Base-by-base conservation (phyloP, 2,329 filamentous ascomycete species). In the Fusarium dlaminii region DNA sequence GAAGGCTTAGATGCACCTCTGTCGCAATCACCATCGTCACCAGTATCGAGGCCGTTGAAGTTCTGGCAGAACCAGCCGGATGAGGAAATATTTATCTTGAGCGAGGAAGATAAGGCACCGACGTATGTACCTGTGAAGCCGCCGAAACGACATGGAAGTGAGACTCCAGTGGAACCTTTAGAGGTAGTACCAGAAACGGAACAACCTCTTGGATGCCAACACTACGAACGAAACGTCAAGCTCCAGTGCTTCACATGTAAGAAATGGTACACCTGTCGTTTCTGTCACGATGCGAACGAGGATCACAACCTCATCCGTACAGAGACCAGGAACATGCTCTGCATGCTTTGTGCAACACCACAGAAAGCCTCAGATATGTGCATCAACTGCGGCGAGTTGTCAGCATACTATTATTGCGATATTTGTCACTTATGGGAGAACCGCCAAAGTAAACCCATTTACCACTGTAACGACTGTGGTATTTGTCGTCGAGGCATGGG, bases 401-500 rank as follows among this genome's bases (percentile, higher is more conserved):
- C 94, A 12, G 95, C 96, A 18, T 93, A 93, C 79, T 98, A 98
- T 82, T 99, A 97, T 81, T 99, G 96, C 84, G 89, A 91, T 61
- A 93, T 96, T 63, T 99, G 96, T 87, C 98, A 98, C 83, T 87
- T 99, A 4, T 99, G 96, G 96, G 96, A 98, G 79, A 95, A 98
- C 79, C 94, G 98, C 76, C 90, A 91, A 62, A 92, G 91, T 75
- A 98, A 97, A 82, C 93, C 92, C 74, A 98, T 98, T 65, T 99
- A 99, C 80, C 96, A 99, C 81, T 99, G 96, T 82, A 90, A 91
- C 79, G 96, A 98, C 79, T 99, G 96, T 82, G 96, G 96, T 9
- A 98, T 99, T 70, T 99, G 96, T 81, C 90, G 96, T 66, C 92
- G 95, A 65, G 96, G 96, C 3, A 90, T 94, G 81, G 96, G 96